Conservation (phyloP, 2,329 filamentous ascomycete species). For the Talaromyces marneffei region DNA sequence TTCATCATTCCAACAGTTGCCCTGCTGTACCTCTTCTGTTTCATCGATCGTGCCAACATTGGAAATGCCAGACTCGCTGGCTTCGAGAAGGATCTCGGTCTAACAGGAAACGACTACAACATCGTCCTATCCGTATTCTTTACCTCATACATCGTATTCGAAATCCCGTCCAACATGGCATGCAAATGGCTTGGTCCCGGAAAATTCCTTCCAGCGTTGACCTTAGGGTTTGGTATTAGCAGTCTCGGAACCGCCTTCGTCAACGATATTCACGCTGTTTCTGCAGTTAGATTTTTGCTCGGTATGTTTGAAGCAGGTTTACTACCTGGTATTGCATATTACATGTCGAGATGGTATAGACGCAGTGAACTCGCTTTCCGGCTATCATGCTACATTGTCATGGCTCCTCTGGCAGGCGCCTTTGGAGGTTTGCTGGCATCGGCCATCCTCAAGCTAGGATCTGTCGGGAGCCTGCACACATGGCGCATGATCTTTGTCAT, state of each 20-base stretch:
- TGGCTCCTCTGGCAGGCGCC: constrained; percentile 55
- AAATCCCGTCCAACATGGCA: constrained; percentile 15
- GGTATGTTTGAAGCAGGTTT: constrained; percentile 71
- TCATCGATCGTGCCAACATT: constrained; percentile 69
- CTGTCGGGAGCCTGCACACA: constrained; percentile 50
- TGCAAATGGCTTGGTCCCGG: constrained; percentile 54
- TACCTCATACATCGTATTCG: constrained; percentile 62
- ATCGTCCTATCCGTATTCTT: constrained; percentile 65
- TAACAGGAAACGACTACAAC: constrained; percentile 64
- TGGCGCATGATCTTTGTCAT: constrained; percentile 53
- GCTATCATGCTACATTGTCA: constrained; percentile 92
- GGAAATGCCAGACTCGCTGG: constrained; percentile 66
- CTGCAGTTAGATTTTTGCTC: constrained; percentile 72
- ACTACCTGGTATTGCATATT: constrained; percentile 58
- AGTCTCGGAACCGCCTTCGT: constrained; percentile 64
- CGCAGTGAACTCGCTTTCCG: constrained; percentile 82
- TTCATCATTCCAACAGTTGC: constrained; percentile 61
- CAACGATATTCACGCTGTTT: constrained; percentile 46
- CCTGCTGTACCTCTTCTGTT: constrained; percentile 65
- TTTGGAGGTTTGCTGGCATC: constrained; percentile 58
- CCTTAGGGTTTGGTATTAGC: constrained; percentile 57
- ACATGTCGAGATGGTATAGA: constrained; percentile 78
- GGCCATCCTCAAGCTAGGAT: constrained; percentile 55
- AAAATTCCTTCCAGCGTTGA: constrained; percentile 61
- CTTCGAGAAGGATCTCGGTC: constrained; percentile 55